These are phyloP conservation scores for Setomelanomma holmii DNA, from an alignment of 2,329 filamentous ascomycete species.

Conservation along the genomic window DNA sequence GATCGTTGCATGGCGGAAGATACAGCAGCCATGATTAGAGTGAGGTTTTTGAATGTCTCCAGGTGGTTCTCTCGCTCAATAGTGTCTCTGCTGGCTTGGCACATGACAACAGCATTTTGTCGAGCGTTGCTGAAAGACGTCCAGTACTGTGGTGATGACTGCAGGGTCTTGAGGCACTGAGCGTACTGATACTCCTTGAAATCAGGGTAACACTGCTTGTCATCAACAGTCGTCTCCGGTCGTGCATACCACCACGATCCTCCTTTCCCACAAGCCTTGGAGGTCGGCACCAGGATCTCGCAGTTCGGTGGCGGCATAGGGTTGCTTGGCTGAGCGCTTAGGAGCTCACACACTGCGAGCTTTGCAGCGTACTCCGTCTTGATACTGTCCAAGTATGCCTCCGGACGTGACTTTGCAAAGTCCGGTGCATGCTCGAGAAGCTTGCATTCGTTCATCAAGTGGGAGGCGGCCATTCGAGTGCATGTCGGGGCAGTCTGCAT, in stretches of 20 bases:
- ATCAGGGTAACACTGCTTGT: constrained; percentile 44
- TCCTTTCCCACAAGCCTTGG: constrained; percentile 36
- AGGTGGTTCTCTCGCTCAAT: constrained; percentile 61
- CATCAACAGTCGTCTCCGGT: constrained; percentile 5
- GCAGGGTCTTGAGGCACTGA: constrained; percentile 62
- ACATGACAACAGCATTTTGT: constrained; percentile 68
- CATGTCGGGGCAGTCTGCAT: constrained; percentile 51
- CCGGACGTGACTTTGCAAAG: constrained; percentile 32
- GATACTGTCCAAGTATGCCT: constrained; percentile 43
- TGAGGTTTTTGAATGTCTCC: constrained; percentile 42
- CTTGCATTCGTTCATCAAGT: constrained; percentile 62
- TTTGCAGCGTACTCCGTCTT: constrained; percentile 68
- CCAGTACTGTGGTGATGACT: constrained; percentile 65
- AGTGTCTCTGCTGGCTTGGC: constrained; percentile 65
- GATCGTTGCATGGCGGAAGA: constrained; percentile 29
- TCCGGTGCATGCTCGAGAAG: constrained; percentile 49
- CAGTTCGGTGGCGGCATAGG: constrained; percentile 61
- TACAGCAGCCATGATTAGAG: constrained; percentile 32
- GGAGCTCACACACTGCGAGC: constrained; percentile 69
- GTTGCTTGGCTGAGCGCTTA: constrained; percentile 53
- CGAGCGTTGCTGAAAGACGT: constrained; percentile 69
- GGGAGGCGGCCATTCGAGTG: constrained; percentile 59
- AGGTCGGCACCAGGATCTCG: constrained; percentile 54
- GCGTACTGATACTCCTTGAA: constrained; percentile 50
- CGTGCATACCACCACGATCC: constrained; percentile 31